Percentiles rank a stretch among this genome's conserved stretches.
phyloP scores from a whole-genome alignment of 345 rosid genomes.

The Syzygium oleosum region DNA sequence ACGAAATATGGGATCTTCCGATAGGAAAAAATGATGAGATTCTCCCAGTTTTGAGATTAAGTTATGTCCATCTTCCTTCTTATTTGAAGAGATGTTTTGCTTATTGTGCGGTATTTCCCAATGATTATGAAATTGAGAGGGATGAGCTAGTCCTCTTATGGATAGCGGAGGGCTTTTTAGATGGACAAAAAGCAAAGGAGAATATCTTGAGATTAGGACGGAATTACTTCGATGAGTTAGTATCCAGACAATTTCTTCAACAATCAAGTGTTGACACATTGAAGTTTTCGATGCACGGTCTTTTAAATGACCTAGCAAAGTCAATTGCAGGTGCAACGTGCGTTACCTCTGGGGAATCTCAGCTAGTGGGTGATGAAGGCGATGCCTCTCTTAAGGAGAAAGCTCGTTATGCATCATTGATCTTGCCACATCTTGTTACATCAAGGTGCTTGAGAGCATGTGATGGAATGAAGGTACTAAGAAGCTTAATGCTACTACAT shows the following conservation, averaged over 20 bases:
- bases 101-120: background rate
- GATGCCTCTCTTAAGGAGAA: background rate
- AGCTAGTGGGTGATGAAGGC: fast-evolving
- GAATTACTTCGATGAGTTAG: background rate
- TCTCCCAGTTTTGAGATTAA: background rate
- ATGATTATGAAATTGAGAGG: background rate
- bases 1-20: background rate
- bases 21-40: background rate
- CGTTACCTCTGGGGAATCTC: background rate
- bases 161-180: background rate
- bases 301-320: background rate
- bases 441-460: background rate
- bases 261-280: background rate
- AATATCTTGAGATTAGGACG: fast-evolving
- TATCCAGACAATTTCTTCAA: background rate
- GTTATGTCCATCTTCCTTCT: background rate
- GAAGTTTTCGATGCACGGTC: background rate
- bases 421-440: too few species aligned
- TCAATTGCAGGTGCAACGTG: background rate
- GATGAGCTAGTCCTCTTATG: background rate
- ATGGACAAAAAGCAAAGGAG: background rate
- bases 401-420: background rate
- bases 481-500: too few species aligned
- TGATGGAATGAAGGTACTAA: background rate
- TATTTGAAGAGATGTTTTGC: background rate